Percentiles rank a stretch among this genome's conserved stretches.
Conservation (phyloP, 768 basidiomycete species). For the Macrolepiota fuliginosa region DNA sequence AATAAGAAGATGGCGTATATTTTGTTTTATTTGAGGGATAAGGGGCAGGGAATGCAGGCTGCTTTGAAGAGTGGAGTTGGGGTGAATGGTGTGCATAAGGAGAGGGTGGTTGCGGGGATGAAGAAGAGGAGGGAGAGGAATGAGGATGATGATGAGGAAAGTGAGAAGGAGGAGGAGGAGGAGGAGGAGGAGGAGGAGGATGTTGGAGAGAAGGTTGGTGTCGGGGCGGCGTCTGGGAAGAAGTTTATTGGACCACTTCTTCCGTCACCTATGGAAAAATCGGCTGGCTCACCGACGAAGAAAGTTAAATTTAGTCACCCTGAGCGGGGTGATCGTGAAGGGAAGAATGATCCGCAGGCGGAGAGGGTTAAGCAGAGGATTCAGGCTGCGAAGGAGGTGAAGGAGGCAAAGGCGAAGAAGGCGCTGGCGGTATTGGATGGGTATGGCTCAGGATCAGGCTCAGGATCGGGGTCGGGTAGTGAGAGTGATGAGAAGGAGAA, state of each 20-base stretch:
- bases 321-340: neutral
- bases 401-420: constrained; percentile 20
- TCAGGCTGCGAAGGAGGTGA: constrained; percentile 18
- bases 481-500: constrained; percentile 15
- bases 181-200: constrained; percentile 47
- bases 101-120: neutral
- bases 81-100: constrained; percentile 14
- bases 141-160: constrained; percentile 46
- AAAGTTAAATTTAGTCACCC: constrained; percentile 9
- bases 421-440: constrained; percentile 25
- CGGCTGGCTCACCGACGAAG: constrained; percentile 22
- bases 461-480: constrained; percentile 20
- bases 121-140: constrained; percentile 11
- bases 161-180: constrained; percentile 35
- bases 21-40: constrained; percentile 85
- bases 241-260: constrained; percentile 65
- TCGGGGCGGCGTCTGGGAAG: constrained; percentile 19
- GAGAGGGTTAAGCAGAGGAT: constrained; percentile 30
- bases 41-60: constrained; percentile 71
- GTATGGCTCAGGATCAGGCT: constrained; percentile 29
- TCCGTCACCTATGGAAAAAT: constrained; percentile 42
- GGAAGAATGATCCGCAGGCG: constrained; percentile 29
- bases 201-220: constrained; percentile 43
- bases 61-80: constrained; percentile 40
- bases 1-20: constrained; percentile 93